These are phyloP conservation scores for Puccinellia tenuiflora DNA, from an alignment of 176 grass and related monocot species.

Conservation along the genomic window DNA sequence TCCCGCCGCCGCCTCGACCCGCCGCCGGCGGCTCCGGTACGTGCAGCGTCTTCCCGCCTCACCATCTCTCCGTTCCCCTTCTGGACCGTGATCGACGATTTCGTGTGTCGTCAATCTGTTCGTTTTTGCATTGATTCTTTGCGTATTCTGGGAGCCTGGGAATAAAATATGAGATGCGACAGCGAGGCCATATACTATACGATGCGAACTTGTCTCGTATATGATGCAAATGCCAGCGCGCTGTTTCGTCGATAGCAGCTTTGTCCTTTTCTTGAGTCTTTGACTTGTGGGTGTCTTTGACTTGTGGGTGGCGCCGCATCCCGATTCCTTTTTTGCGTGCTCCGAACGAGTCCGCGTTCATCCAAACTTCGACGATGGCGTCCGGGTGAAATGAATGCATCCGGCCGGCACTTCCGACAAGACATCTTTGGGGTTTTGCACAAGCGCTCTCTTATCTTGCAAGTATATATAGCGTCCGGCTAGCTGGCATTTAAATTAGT, in stretches of 20 bases:
- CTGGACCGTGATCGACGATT: background rate
- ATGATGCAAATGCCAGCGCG: background rate
- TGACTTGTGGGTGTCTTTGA: too few relatives aligned
- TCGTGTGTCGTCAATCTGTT: background rate
- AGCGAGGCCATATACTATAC: too few relatives aligned
- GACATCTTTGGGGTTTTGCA: background rate
- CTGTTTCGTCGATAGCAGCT: background rate
- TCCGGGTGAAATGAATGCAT: background rate
- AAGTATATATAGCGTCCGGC: too few relatives aligned
- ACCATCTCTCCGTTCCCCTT: background rate
- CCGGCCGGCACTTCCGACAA: background rate
- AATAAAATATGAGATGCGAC: background rate
- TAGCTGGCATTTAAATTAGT: too few relatives aligned
- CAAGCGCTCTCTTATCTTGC: background rate
- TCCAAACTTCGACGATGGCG: background rate
- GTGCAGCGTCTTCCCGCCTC: background rate
- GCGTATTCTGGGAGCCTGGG: too few relatives aligned
- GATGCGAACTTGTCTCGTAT: background rate
- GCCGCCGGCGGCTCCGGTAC: conserved; percentile 25
- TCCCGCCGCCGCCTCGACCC: conserved; percentile 13
- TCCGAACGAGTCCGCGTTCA: background rate
- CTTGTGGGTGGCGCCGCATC: background rate
- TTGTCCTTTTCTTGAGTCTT: background rate
- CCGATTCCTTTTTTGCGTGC: background rate
- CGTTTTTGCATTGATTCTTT: background rate